phyloP scores from a whole-genome alignment of 371 early-diverging fungal species.

The Capillidium heterosporum region DNA sequence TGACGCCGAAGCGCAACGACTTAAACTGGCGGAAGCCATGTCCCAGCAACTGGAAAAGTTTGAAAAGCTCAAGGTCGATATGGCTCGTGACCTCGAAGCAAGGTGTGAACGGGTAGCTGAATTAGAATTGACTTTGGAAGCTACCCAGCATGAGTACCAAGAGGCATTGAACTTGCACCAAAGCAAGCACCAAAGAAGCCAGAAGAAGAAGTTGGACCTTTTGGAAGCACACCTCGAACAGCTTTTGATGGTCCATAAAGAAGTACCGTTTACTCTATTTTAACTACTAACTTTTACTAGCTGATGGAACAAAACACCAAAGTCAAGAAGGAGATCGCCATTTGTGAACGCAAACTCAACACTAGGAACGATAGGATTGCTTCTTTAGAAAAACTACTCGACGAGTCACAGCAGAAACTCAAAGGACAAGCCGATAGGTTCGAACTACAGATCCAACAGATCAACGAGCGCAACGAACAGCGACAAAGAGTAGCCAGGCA shows the following conservation, averaged over 20 bases:
- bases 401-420: constrained; percentile 51
- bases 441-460: background rate
- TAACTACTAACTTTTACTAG: constrained; percentile 70
- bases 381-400: constrained; percentile 62
- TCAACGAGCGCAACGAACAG: constrained; percentile 18
- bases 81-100: background rate
- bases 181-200: constrained; percentile 35
- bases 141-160: constrained; percentile 75
- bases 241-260: background rate
- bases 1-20: background rate
- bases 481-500: background rate
- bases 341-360: constrained; percentile 75
- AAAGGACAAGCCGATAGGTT: constrained; percentile 61
- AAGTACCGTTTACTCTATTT: background rate
- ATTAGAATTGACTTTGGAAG: constrained; percentile 86
- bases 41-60: constrained; percentile 1
- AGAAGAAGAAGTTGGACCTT: constrained; percentile 86
- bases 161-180: constrained; percentile 59
- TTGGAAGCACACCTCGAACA: constrained; percentile 65
- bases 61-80: background rate
- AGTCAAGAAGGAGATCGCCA: constrained; percentile 76
- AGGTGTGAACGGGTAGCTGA: constrained; percentile 36
- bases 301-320: constrained; percentile 84
- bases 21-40: background rate
- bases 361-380: constrained; percentile 86